Conservation (phyloP, 805 yeast species). For the Zygosaccharomyces siamensis region DNA sequence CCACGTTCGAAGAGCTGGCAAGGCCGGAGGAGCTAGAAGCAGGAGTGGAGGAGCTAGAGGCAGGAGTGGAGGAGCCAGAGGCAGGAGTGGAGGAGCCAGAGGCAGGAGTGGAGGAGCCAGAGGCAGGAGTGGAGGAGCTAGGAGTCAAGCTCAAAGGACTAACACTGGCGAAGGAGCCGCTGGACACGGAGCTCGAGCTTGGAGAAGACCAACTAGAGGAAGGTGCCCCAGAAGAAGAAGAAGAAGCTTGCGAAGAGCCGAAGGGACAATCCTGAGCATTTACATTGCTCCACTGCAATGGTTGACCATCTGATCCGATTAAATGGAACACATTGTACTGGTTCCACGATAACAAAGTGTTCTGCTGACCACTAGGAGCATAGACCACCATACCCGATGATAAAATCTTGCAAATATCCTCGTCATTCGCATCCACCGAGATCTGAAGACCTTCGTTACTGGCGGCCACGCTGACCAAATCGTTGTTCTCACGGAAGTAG, state of each 20-base stretch:
- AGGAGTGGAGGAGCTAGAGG: background rate
- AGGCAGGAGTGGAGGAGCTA: background rate
- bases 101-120: background rate
- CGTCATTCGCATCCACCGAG: conserved; percentile 16
- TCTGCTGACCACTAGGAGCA: conserved; percentile 16
- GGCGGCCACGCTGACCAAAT: conserved; percentile 18
- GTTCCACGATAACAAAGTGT: conserved; percentile 25
- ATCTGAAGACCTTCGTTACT: conserved; percentile 20
- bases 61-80: background rate
- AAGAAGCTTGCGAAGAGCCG: background rate
- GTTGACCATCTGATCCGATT: conserved; percentile 14
- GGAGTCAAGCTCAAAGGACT: conserved; percentile 1
- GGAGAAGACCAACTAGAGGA: background rate
- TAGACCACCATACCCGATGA: conserved; percentile 26
- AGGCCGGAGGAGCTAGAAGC: background rate
- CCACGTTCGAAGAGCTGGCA: conserved; percentile 1
- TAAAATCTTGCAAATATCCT: conserved; percentile 18
- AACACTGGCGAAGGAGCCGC: conserved; percentile 4
- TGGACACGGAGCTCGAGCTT: conserved; percentile 2
- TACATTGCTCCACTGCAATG: conserved; percentile 17
- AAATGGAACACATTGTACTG: conserved; percentile 25
- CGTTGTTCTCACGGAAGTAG: conserved; percentile 20
- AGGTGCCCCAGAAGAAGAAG: background rate
- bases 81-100: background rate
- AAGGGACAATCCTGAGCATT: conserved; percentile 21